phyloP scores from a whole-genome alignment of 2,329 filamentous ascomycete genomes.

The Chaetomiaceae sp. region DNA sequence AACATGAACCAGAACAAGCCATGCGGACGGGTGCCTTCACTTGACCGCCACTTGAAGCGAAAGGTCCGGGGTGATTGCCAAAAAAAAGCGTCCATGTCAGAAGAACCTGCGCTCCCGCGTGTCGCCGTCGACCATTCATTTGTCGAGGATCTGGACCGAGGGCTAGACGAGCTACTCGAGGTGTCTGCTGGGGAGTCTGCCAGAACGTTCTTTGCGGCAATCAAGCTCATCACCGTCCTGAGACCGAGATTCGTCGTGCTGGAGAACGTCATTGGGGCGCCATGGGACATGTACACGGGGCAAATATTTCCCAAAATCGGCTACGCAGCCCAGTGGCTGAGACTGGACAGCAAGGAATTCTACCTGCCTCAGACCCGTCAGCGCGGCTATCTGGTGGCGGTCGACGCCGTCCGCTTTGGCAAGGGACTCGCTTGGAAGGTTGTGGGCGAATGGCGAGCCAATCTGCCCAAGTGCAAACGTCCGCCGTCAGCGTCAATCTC shows the following conservation, averaged over 20 bases:
- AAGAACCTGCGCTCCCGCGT: neutral
- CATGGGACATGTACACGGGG: conserved; percentile 49
- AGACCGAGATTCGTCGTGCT: conserved; percentile 60
- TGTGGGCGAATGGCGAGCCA: conserved; percentile 36
- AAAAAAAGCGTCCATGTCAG: neutral
- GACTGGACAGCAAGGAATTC: conserved; percentile 63
- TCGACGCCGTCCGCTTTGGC: conserved; percentile 38
- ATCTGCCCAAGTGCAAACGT: conserved; percentile 45
- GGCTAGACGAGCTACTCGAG: conserved; percentile 1
- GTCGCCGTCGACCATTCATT: conserved; percentile 9
- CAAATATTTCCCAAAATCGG: conserved; percentile 38
- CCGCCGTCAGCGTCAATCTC: conserved; percentile 56
- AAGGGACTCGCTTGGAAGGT: conserved; percentile 23
- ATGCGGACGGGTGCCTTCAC: conserved; percentile 25
- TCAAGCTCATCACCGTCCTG: conserved; percentile 31
- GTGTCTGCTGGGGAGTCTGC: conserved; percentile 19
- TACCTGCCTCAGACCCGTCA: conserved; percentile 66
- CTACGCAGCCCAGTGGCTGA: conserved; percentile 47
- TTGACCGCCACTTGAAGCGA: conserved; percentile 8
- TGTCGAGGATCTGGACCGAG: neutral
- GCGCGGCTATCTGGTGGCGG: conserved; percentile 53
- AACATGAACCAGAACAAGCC: conserved; percentile 44
- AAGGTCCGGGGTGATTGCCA: conserved; percentile 36
- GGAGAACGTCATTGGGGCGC: conserved; percentile 61
- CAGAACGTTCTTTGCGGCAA: conserved; percentile 23